A percentile compares a stretch with the other conserved stretches of the same genome.
Evolutionary conservation across 805 yeast species (phyloP).

Genomic region (Jamesozyma spencerorum): DNA sequence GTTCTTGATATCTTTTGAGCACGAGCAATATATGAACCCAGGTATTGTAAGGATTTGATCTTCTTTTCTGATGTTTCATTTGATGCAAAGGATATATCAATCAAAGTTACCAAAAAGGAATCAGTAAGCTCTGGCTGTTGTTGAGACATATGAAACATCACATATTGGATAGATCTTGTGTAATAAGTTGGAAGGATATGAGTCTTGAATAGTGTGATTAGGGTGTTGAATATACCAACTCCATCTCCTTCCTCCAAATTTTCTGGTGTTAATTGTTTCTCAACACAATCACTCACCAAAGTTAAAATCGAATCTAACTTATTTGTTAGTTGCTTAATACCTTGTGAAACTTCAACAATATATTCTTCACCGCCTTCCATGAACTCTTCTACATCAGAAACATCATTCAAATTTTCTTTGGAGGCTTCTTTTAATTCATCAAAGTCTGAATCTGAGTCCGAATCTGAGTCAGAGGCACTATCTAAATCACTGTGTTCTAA

Average conservation of each 20-base stretch:
- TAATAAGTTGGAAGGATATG: slow-evolving; percentile 87
- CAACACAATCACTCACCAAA: slow-evolving; percentile 44
- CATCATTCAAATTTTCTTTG: slow-evolving; percentile 29
- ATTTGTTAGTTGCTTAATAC: slow-evolving; percentile 43
- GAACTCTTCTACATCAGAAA: slow-evolving; percentile 27
- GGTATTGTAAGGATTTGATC: slow-evolving; percentile 83
- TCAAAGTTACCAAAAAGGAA: slow-evolving; percentile 68
- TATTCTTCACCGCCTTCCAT: slow-evolving; percentile 39
- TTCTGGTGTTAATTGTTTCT: slow-evolving; percentile 40
- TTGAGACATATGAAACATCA: slow-evolving; percentile 74
- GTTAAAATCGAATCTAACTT: slow-evolving; percentile 68
- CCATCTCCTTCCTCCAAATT: slow-evolving; percentile 54
- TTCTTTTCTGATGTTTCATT: slow-evolving; percentile 63
- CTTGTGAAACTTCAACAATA: slow-evolving; percentile 37
- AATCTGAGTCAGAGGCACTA: slow-evolving; percentile 12
- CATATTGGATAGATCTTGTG: slow-evolving; percentile 79
- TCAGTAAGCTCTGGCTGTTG: slow-evolving; percentile 75
- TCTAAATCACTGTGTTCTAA: slow-evolving; percentile 26
- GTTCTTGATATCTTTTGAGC: slow-evolving; percentile 61
- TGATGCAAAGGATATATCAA: slow-evolving; percentile 72
- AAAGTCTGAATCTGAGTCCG: background rate
- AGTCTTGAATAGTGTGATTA: slow-evolving; percentile 67
- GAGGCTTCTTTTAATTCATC: slow-evolving; percentile 24
- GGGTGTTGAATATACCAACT: slow-evolving; percentile 57
- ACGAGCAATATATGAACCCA: slow-evolving; percentile 83